These are phyloP conservation scores for Penstemon newberryi DNA, from an alignment of 257 asterid species.

Conservation along the genomic window DNA sequence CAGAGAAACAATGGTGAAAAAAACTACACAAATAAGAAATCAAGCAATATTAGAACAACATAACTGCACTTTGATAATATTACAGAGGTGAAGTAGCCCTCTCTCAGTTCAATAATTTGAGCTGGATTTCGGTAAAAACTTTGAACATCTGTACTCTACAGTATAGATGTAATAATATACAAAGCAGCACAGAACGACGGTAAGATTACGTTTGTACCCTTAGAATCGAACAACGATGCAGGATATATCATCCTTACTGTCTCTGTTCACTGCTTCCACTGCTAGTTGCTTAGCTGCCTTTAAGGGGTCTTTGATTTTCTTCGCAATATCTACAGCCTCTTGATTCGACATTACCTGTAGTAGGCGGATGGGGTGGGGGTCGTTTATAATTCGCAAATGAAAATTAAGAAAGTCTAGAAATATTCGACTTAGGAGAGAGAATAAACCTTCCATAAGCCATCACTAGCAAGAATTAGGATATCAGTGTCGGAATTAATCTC, in stretches of 20 bases:
- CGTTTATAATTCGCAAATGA: not conserved
- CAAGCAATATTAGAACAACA: constrained; percentile 46
- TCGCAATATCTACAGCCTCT: constrained; percentile 82
- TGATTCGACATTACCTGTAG: constrained; percentile 86
- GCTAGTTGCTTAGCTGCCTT: constrained; percentile 86
- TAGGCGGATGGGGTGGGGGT: not conserved
- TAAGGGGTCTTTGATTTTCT: constrained; percentile 73
- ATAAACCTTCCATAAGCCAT: constrained; percentile 88
- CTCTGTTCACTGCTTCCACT: constrained; percentile 68
- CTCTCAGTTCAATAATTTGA: not conserved
- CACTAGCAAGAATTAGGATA: constrained; percentile 86
- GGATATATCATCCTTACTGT: constrained; percentile 90
- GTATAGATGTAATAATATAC: constrained; percentile 30
- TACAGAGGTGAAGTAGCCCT: constrained; percentile 27
- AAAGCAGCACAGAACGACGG: constrained; percentile 30
- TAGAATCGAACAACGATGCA: constrained; percentile 82
- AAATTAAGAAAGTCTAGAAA: not conserved
- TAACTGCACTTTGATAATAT: constrained; percentile 29
- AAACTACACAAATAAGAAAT: constrained; percentile 47
- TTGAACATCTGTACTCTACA: constrained; percentile 17
- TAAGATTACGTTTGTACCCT: constrained; percentile 24
- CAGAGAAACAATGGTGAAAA: constrained; percentile 32
- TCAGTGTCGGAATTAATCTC: constrained; percentile 59
- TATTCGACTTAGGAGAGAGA: not conserved
- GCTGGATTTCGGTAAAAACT: constrained; percentile 12